A percentile compares a stretch with the other conserved stretches of the same genome.
These are phyloP conservation scores for Thelonectria olida DNA, from an alignment of 2,329 filamentous ascomycete genomes.

Conservation along the genomic window DNA sequence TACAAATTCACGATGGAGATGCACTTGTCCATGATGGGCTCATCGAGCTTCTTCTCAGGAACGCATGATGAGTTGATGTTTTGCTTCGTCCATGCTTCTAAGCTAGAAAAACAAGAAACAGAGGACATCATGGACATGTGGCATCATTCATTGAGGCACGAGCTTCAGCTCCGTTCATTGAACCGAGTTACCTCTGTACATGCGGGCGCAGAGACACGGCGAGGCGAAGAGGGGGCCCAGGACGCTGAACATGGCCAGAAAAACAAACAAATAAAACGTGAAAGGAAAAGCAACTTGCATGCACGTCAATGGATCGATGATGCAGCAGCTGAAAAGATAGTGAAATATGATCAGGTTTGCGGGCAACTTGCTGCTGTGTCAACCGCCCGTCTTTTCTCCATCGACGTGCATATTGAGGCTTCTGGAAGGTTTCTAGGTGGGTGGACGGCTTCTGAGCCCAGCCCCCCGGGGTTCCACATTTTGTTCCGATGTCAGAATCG, in stretches of 20 bases:
- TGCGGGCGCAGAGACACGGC: slow-evolving; percentile 9
- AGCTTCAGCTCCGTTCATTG: not conserved
- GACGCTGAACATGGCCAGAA: not conserved
- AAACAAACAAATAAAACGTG: not conserved
- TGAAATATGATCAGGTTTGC: not conserved
- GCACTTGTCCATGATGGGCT: not conserved
- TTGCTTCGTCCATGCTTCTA: not conserved
- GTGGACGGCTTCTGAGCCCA: not conserved
- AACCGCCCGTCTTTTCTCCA: slow-evolving; percentile 7
- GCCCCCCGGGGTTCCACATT: not conserved
- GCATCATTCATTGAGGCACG: not conserved
- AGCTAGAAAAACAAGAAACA: not conserved
- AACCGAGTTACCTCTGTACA: not conserved
- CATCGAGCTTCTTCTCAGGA: too few species aligned
- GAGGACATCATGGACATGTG: not conserved
- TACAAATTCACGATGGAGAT: not conserved
- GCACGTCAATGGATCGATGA: not conserved
- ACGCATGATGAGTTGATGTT: not conserved
- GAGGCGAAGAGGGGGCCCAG: not conserved
- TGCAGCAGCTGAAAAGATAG: not conserved
- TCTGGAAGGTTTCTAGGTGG: slow-evolving; percentile 14
- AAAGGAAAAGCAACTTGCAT: not conserved
- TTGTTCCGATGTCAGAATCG: not conserved
- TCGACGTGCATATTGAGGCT: not conserved
- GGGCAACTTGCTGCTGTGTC: not conserved